phyloP scores from a whole-genome alignment of 2,329 filamentous ascomycete species.

The Arthrobotrys sinensis region DNA sequence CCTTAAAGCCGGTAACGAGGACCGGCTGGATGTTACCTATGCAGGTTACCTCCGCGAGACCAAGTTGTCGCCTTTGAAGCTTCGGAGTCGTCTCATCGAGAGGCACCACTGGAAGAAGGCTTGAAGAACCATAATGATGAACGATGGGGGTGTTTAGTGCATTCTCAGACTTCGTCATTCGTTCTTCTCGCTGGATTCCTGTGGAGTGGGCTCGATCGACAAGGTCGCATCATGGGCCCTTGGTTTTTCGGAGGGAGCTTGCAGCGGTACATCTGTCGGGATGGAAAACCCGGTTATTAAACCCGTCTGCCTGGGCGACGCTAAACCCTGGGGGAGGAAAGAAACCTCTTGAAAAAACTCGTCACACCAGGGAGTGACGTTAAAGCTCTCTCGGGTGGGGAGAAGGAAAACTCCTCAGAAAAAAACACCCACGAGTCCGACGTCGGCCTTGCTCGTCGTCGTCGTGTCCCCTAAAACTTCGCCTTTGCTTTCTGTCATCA shows the following conservation, averaged over 20 bases:
- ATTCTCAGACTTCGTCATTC: conserved; percentile 1
- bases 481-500: not conserved
- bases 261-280: not conserved
- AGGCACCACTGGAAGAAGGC: conserved; percentile 30
- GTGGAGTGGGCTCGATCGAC: conserved; percentile 1
- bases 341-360: conserved; percentile 14
- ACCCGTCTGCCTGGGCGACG: conserved; percentile 3
- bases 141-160: conserved; percentile 9
- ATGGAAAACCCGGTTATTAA: conserved; percentile 16
- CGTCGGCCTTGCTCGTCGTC: not conserved
- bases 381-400: conserved; percentile 8
- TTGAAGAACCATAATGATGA: conserved; percentile 17
- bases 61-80: conserved; percentile 32
- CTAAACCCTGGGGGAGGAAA: conserved; percentile 10
- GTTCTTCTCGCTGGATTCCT: not conserved
- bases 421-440: not conserved
- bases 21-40: conserved; percentile 36
- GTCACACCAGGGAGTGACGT: conserved; percentile 17
- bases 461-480: not conserved
- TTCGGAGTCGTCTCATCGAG: conserved; percentile 33
- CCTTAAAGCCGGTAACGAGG: conserved; percentile 1
- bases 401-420: conserved; percentile 6
- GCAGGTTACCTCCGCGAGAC: conserved; percentile 39
- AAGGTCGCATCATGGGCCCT: not conserved
- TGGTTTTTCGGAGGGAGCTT: not conserved